These are phyloP conservation scores for Penicillium tannophilum DNA, from an alignment of 495 filamentous ascomycete species.

Conservation along the genomic window DNA sequence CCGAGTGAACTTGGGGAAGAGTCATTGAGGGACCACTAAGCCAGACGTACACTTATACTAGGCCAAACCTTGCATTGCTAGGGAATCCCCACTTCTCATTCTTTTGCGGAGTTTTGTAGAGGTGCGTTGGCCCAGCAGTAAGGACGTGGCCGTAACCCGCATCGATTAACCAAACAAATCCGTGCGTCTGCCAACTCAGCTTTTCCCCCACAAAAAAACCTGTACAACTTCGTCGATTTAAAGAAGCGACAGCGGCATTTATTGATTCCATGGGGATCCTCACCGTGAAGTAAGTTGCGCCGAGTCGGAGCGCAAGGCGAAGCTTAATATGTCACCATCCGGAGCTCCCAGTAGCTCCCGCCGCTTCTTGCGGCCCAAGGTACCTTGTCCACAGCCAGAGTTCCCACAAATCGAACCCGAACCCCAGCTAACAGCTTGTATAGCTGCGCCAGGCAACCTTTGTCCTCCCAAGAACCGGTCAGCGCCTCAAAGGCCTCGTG, in stretches of 20 bases:
- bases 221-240: not conserved
- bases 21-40: no score
- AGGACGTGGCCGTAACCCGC: conserved; percentile 20
- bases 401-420: not conserved
- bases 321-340: conserved; percentile 32
- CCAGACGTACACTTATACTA: no score
- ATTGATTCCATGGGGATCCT: not conserved
- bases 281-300: conserved; percentile 15
- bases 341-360: conserved; percentile 42
- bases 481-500: conserved; percentile 53
- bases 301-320: conserved; percentile 17
- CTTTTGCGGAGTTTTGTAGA: not conserved
- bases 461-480: conserved; percentile 53
- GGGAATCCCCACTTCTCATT: no score
- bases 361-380: conserved; percentile 44
- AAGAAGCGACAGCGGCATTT: not conserved
- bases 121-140: conserved; percentile 16
- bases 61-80: no score
- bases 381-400: conserved; percentile 12
- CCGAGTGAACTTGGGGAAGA: no score
- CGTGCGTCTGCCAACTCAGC: conserved; percentile 8
- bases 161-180: conserved; percentile 4
- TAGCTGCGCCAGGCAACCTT: conserved; percentile 58
- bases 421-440: conserved; percentile 12
- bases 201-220: conserved; percentile 10